These are phyloP conservation scores for Phytophthora vignae DNA, from an alignment of 352 stramenopile genomes.

Conservation along the genomic window DNA sequence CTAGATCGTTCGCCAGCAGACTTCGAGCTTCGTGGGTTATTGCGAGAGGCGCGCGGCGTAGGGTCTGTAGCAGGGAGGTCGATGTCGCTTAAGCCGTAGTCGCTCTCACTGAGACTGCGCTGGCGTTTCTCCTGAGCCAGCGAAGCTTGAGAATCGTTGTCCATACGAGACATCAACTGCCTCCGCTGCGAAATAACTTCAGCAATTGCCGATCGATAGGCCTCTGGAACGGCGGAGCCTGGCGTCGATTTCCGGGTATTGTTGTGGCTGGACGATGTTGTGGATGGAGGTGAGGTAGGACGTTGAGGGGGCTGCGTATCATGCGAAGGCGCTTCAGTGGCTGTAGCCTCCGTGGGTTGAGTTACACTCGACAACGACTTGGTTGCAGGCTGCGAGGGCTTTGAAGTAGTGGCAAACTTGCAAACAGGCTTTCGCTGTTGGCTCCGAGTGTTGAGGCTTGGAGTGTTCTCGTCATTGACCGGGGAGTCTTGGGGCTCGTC, in stretches of 20 bases:
- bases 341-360: background rate
- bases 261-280: background rate
- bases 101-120: conserved; percentile 18
- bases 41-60: background rate
- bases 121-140: background rate
- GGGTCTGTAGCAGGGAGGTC: conserved; percentile 1
- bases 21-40: background rate
- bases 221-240: conserved; percentile 2
- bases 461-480: conserved; percentile 3
- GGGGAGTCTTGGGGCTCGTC: conserved; percentile 1
- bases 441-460: background rate
- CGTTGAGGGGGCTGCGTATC: background rate
- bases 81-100: conserved; percentile 14
- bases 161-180: conserved; percentile 22
- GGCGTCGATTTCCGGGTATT: background rate
- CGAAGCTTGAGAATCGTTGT: conserved; percentile 1
- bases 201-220: conserved; percentile 31
- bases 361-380: background rate
- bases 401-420: background rate
- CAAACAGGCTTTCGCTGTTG: background rate
- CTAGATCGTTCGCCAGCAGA: background rate
- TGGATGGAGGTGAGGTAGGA: too few species aligned
- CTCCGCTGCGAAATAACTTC: conserved; percentile 31
- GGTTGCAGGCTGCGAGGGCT: background rate
- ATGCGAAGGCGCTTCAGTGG: background rate